These are phyloP conservation scores for Oldenlandia corymbosa DNA, from an alignment of 257 asterid genomes.

Conservation along the genomic window DNA sequence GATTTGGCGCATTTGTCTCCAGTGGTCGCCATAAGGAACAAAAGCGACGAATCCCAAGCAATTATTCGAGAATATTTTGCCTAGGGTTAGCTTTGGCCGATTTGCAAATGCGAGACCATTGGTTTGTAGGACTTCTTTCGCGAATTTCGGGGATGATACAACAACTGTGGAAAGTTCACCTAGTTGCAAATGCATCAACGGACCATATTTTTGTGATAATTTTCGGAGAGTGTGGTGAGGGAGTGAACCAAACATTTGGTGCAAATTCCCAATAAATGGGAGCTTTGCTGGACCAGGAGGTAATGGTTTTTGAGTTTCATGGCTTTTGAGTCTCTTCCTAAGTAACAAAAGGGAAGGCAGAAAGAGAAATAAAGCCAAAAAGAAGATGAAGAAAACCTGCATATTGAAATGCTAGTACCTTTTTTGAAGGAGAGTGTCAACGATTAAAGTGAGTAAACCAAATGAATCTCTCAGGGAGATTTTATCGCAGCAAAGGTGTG, in stretches of 20 bases:
- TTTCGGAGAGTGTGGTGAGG: constrained; percentile 19
- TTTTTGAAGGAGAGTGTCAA: no score
- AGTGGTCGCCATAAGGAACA: constrained; percentile 19
- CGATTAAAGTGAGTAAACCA: no score
- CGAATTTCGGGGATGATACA: constrained; percentile 22
- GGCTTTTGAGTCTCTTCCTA: neutral
- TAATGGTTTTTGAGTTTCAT: neutral
- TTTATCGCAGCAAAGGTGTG: no score
- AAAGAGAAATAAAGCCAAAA: neutral
- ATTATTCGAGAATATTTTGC: constrained; percentile 4
- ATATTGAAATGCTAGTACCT: no score
- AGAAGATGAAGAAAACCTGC: no score
- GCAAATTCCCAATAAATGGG: constrained; percentile 28
- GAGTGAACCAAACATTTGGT: constrained; percentile 19
- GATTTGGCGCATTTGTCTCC: constrained; percentile 22
- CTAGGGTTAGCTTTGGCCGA: constrained; percentile 4
- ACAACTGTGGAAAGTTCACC: constrained; percentile 23
- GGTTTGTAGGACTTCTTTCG: constrained; percentile 27
- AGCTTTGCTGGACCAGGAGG: constrained; percentile 30
- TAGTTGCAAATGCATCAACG: constrained; percentile 19
- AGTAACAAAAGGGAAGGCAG: neutral
- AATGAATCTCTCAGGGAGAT: no score
- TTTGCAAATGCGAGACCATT: constrained; percentile 20
- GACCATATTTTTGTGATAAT: constrained; percentile 19
- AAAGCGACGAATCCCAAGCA: constrained; percentile 12